A percentile compares a stretch with the other conserved stretches of the same genome.
Evolutionary conservation across 1,284 basidiomycete genomes (phyloP).

Genomic region (Gomphus sp.): DNA sequence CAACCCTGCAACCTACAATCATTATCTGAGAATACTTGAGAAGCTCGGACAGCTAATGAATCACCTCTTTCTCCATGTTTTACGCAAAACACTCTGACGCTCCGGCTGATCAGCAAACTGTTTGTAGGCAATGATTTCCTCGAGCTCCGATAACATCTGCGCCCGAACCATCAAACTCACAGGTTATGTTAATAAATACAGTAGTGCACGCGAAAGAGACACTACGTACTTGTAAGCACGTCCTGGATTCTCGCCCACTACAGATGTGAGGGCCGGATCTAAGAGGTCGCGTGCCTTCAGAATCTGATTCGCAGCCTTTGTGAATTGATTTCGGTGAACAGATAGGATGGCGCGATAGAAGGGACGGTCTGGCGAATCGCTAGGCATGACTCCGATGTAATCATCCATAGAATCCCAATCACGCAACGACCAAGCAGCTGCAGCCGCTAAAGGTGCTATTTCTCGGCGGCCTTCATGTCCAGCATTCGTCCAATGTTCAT

Average conservation of each 20-base stretch:
- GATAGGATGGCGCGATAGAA: conserved; percentile 96
- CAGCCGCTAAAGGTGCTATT: conserved; percentile 95
- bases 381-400: conserved; percentile 91
- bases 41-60: not conserved
- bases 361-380: conserved; percentile 88
- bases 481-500: conserved; percentile 83
- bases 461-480: conserved; percentile 79
- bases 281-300: conserved; percentile 91
- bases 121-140: conserved; percentile 97
- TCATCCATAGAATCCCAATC: conserved; percentile 99
- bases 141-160: conserved; percentile 97
- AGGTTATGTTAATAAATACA: conserved; percentile 11
- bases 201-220: not conserved
- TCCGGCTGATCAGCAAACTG: conserved; percentile 91
- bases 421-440: conserved; percentile 93
- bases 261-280: conserved; percentile 86
- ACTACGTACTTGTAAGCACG: conserved; percentile 85
- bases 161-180: conserved; percentile 89
- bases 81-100: conserved; percentile 76
- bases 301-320: conserved; percentile 85
- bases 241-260: conserved; percentile 94
- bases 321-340: conserved; percentile 94
- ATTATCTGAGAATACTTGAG: conserved; percentile 6
- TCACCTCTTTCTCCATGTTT: conserved; percentile 92
- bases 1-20: conserved; percentile 78